Evolutionary conservation across 1,139 yeast genomes (phyloP), one percentile per base, ranked within the genome.

Genomic region (Diutina sp.): DNA sequence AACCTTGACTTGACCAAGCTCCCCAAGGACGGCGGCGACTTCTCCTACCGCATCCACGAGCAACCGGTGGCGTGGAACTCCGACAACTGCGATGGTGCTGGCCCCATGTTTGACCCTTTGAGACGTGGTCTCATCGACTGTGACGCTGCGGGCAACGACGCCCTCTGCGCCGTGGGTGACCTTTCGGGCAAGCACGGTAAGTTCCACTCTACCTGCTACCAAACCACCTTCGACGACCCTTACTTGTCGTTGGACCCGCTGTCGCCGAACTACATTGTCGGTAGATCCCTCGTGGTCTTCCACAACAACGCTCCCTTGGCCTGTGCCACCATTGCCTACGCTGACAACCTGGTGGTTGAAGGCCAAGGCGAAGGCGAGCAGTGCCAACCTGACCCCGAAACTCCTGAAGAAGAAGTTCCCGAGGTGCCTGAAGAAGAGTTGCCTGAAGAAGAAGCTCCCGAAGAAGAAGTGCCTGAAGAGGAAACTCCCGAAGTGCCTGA

Each of bases 161-260:
- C 82, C 11, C 71, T 68, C 55, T 82, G 86, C 65, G 80, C 79
- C 66, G 76, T 81, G 38, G 87, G 87, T 54, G 86, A 83, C 64
- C 77, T 83, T 61, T 77, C 84, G 54, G 87, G 87, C 44, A 83
- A 82, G 64, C 85, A 82, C 65, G 87, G 87, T 3, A 72, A 72
- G 67, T 78, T 82, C 60, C 72, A 79, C 62, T 72, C 82, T 30
- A 80, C 84, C 2, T 79, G 84, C 62, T 79, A 76, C 66, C 82
- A 79, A 64, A 70, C 79, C 30, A 73, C 72, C 59, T 82, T 78
- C 64, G 65, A 70, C 56, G 87, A 82, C 63, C 81, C 81, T 5
- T 82, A 72, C 65, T 65, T 82, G 57, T 78, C 85, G 0, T 74
- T 82, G 62, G 72, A 80, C 62, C 72, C 74, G 45, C 66, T 66